Evolutionary conservation across 1,284 basidiomycete genomes (phyloP).

Genomic region (Ceratobasidium sp.): DNA sequence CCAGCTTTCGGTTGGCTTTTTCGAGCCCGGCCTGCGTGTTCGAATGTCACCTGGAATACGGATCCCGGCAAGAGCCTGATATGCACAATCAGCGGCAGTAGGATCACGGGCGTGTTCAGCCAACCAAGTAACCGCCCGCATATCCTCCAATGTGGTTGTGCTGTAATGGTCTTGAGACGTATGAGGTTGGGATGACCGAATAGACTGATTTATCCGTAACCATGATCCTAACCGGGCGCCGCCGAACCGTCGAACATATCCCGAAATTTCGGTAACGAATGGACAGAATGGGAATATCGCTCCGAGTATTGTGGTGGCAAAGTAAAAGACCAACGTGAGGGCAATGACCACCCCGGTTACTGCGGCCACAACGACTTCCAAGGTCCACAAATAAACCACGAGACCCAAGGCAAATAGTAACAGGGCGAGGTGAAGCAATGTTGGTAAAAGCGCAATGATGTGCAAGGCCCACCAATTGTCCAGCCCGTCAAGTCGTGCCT

Average conservation of each 20-base stretch:
- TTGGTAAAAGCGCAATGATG: conserved; percentile 35
- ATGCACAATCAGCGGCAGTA: conserved; percentile 13
- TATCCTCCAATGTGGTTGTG: conserved; percentile 20
- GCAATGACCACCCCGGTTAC: conserved; percentile 20
- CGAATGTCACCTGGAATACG: neutral
- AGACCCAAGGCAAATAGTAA: conserved; percentile 30
- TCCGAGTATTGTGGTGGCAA: conserved; percentile 10
- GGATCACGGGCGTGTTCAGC: conserved; percentile 27
- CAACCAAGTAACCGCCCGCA: conserved; percentile 23
- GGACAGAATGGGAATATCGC: conserved; percentile 18
- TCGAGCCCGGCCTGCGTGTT: neutral
- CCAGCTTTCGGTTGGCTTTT: neutral
- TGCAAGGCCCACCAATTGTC: conserved; percentile 32
- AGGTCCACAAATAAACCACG: conserved; percentile 32
- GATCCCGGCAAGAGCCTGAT: conserved; percentile 12
- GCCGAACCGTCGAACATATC: conserved; percentile 9
- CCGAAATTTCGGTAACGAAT: conserved; percentile 23
- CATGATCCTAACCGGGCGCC: neutral
- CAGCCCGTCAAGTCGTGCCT: conserved; percentile 18
- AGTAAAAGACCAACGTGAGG: conserved; percentile 20
- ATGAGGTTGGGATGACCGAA: neutral
- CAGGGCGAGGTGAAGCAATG: conserved; percentile 33
- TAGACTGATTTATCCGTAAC: neutral
- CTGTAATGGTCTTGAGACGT: neutral
- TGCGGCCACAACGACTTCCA: conserved; percentile 24